Percentiles rank a stretch among this genome's conserved stretches.
phyloP scores from a whole-genome alignment of 176 grass and related monocot genomes.

The Canna indica region DNA sequence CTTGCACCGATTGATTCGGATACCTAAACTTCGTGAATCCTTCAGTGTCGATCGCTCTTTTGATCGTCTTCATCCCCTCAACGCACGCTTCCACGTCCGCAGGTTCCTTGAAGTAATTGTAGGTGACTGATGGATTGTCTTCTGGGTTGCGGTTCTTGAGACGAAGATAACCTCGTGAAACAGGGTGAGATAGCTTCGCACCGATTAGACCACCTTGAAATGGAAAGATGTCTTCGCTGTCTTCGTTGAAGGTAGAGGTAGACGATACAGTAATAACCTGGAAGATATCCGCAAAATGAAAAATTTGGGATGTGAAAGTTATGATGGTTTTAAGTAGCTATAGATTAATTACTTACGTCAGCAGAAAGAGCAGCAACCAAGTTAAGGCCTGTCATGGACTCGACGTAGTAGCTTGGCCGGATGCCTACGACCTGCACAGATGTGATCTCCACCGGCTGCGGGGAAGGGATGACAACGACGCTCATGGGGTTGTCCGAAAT shows the following conservation, averaged over 20 bases:
- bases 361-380: conserved; percentile 32
- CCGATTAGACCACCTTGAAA: conserved; percentile 52
- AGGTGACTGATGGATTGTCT: conserved; percentile 12
- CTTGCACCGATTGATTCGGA: conserved; percentile 36
- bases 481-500: conserved; percentile 87
- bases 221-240: conserved; percentile 29
- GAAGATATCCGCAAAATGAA: too few relatives aligned
- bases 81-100: neutral
- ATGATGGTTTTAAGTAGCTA: too few relatives aligned
- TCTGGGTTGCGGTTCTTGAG: conserved; percentile 6
- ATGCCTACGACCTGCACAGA: conserved; percentile 78
- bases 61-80: neutral
- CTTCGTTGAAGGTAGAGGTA: conserved; percentile 26
- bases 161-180: neutral
- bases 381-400: conserved; percentile 59
- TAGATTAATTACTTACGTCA: too few relatives aligned
- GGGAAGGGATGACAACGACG: conserved; percentile 60
- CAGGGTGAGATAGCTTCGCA: neutral
- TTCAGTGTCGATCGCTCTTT: conserved; percentile 38
- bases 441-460: conserved; percentile 36
- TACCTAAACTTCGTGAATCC: conserved; percentile 67
- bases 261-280: neutral
- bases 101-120: conserved; percentile 3
- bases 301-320: too few relatives aligned
- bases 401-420: conserved; percentile 58